Evolutionary conservation across 2,329 filamentous ascomycete species (phyloP).

Genomic region (Chaetomium olivaceum): DNA sequence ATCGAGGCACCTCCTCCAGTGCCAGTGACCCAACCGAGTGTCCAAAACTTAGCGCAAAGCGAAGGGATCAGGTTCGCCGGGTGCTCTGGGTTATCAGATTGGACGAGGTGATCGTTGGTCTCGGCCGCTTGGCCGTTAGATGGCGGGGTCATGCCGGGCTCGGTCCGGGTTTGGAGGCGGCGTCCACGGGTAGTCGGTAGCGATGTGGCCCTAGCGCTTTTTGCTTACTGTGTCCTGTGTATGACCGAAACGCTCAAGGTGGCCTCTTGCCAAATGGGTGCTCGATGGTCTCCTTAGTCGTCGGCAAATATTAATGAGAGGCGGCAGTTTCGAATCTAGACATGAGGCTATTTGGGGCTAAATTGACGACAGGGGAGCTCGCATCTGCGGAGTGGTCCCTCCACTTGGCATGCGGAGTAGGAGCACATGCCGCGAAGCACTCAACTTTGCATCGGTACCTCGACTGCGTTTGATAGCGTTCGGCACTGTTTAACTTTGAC

Average conservation of each 20-base stretch:
- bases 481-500: neutral
- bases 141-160: slow-evolving; percentile 24
- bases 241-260: neutral
- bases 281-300: slow-evolving; percentile 8
- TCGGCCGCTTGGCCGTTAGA: slow-evolving; percentile 20
- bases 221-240: neutral
- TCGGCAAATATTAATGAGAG: slow-evolving; percentile 18
- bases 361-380: slow-evolving; percentile 29
- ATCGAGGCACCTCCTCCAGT: slow-evolving; percentile 83
- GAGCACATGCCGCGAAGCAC: slow-evolving; percentile 5
- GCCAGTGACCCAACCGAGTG: slow-evolving; percentile 88
- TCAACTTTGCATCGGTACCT: too few relatives aligned
- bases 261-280: neutral
- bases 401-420: slow-evolving; percentile 14
- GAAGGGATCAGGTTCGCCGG: slow-evolving; percentile 94
- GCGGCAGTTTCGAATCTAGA: slow-evolving; percentile 26
- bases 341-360: slow-evolving; percentile 36
- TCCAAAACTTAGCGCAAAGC: slow-evolving; percentile 95
- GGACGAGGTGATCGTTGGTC: slow-evolving; percentile 57
- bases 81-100: slow-evolving; percentile 72
- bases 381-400: slow-evolving; percentile 17
- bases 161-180: slow-evolving; percentile 1
- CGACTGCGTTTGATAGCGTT: neutral
- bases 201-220: neutral
- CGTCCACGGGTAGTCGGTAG: neutral